These are phyloP conservation scores for Hypoxylon sp. DNA, from an alignment of 2,329 filamentous ascomycete genomes.

Conservation along the genomic window DNA sequence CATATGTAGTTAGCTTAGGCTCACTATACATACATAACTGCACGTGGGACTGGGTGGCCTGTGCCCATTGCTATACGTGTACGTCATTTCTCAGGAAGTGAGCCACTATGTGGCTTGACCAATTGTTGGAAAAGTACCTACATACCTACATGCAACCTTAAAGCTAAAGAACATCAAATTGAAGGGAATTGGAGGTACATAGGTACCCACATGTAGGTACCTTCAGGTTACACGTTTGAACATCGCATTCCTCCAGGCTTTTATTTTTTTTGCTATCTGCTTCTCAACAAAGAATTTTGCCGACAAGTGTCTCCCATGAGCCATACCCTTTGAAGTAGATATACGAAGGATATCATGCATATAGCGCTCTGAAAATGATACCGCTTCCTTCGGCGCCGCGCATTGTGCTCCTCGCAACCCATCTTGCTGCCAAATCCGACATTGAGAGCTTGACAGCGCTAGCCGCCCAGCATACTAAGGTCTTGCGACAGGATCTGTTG, in stretches of 20 bases:
- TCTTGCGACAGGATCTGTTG: slow-evolving; percentile 74
- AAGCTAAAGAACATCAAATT: background rate
- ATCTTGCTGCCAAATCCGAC: slow-evolving; percentile 77
- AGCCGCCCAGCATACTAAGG: slow-evolving; percentile 67
- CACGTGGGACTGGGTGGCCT: background rate
- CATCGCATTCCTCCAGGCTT: slow-evolving; percentile 7
- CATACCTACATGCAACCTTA: no score
- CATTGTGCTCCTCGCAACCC: slow-evolving; percentile 79
- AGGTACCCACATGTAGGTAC: slow-evolving; percentile 4
- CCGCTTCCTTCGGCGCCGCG: slow-evolving; percentile 74
- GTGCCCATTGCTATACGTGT: slow-evolving; percentile 1
- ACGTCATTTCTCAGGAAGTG: slow-evolving; percentile 5
- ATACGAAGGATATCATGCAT: slow-evolving; percentile 26
- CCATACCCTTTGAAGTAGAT: background rate
- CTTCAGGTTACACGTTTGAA: slow-evolving; percentile 18
- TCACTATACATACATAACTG: background rate
- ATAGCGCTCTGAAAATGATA: slow-evolving; percentile 51
- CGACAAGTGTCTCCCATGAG: background rate
- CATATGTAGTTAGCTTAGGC: slow-evolving; percentile 8
- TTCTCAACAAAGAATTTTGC: slow-evolving; percentile 5
- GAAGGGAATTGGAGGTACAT: no score
- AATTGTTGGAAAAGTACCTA: background rate
- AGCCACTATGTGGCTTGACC: slow-evolving; percentile 1
- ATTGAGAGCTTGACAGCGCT: slow-evolving; percentile 74
- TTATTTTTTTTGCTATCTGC: background rate